Percentiles rank a stretch among this genome's conserved stretches.
Conservation (phyloP, 2,329 filamentous ascomycete species). For the Didymella pinodella region DNA sequence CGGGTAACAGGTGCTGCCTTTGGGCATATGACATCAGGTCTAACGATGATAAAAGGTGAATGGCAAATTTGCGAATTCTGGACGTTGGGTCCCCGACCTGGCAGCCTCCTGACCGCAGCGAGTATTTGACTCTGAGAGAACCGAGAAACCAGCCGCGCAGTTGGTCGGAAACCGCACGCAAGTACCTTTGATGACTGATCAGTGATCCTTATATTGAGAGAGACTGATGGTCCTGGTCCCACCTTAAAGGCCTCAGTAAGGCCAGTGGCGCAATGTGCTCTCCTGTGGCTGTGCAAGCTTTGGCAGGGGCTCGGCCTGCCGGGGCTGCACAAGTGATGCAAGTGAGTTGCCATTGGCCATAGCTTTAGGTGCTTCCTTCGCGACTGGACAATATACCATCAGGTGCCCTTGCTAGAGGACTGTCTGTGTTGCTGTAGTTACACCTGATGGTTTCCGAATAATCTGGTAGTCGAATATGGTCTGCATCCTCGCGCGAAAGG, state of each 20-base stretch:
- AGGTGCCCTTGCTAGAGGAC: not conserved
- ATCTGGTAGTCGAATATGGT: constrained; percentile 49
- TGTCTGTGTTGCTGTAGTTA: not conserved
- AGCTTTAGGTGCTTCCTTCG: not conserved
- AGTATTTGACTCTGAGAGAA: not conserved
- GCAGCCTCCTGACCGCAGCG: not conserved
- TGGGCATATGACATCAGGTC: not conserved
- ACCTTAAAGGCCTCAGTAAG: not conserved
- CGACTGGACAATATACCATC: not conserved
- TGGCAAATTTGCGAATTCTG: not conserved
- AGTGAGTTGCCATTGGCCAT: not conserved
- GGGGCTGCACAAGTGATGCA: not conserved
- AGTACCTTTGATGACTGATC: not conserved
- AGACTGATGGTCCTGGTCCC: not conserved
- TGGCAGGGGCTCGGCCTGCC: not conserved
- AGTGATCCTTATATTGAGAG: not conserved
- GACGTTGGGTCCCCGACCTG: too few relatives aligned
- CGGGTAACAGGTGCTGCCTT: not conserved
- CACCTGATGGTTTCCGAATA: constrained; percentile 41
- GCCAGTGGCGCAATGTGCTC: not conserved
- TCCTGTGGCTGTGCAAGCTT: not conserved
- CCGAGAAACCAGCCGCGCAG: not conserved
- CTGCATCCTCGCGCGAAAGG: constrained; percentile 47
- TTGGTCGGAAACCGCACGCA: not conserved
- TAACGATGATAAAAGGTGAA: not conserved